Conservation (phyloP, 1,284 basidiomycete species). For the Cryptococcus sp. region DNA sequence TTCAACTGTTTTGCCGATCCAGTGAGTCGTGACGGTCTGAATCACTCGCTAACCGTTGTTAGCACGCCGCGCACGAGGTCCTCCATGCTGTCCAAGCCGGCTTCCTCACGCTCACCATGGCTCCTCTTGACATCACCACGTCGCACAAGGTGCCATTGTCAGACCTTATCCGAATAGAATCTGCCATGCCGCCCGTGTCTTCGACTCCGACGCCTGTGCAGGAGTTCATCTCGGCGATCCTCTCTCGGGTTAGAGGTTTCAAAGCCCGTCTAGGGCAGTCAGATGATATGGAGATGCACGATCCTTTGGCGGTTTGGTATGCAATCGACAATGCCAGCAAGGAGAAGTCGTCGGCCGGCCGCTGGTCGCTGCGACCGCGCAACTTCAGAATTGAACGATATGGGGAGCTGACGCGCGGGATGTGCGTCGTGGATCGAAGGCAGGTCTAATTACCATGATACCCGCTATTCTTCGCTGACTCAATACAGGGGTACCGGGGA, state of each 20-base stretch:
- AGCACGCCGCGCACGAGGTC: conserved; percentile 68
- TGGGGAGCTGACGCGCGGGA: conserved; percentile 55
- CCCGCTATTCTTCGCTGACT: too few relatives aligned
- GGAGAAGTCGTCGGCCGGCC: conserved; percentile 15
- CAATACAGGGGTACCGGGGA: too few relatives aligned
- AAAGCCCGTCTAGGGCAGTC: conserved; percentile 67
- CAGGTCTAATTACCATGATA: too few relatives aligned
- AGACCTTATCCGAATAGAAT: conserved; percentile 58
- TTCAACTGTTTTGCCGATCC: conserved; percentile 95
- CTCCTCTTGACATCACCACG: conserved; percentile 79
- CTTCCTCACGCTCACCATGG: conserved; percentile 62
- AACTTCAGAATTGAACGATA: conserved; percentile 53
- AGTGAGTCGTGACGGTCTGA: too few relatives aligned
- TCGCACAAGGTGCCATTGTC: conserved; percentile 73
- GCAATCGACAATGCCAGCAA: conserved; percentile 58
- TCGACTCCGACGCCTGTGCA: conserved; percentile 52
- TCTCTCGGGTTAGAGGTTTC: conserved; percentile 68
- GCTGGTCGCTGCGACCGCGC: conserved; percentile 43
- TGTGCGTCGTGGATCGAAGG: conserved; percentile 55
- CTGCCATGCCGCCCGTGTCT: conserved; percentile 56
- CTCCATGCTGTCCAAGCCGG: conserved; percentile 37
- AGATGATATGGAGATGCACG: conserved; percentile 76
- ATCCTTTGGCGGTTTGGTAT: conserved; percentile 54
- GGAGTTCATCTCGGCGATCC: conserved; percentile 76
- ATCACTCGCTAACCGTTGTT: too few relatives aligned